phyloP scores from a whole-genome alignment of 2,329 filamentous ascomycete genomes.

The Metarhizium guizhouense region DNA sequence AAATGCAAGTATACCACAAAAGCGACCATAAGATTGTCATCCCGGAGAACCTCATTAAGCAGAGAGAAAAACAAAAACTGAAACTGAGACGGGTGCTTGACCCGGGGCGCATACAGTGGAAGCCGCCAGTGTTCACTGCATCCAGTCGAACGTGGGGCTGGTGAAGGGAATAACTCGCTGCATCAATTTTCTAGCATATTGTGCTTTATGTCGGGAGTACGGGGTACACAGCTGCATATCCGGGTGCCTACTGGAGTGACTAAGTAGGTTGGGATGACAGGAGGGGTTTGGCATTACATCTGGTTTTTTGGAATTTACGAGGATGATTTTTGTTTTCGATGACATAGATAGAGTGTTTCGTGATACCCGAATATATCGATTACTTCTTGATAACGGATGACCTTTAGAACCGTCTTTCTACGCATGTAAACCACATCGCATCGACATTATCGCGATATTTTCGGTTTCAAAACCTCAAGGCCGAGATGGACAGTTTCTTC shows the following conservation, averaged over 20 bases:
- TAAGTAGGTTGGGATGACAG: not conserved
- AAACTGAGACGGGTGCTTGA: constrained; percentile 75
- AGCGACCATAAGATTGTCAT: constrained; percentile 95
- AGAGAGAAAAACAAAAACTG: constrained; percentile 68
- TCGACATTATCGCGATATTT: too few species aligned
- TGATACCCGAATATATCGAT: not conserved
- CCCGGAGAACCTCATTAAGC: constrained; percentile 71
- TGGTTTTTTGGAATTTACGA: not conserved
- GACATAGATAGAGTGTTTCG: too few species aligned
- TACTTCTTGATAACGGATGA: not conserved
- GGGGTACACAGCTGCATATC: constrained; percentile 3
- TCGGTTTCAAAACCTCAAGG: too few species aligned
- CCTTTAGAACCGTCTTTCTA: too few species aligned
- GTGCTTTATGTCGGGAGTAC: not conserved
- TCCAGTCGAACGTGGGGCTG: constrained; percentile 91
- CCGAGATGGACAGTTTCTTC: too few species aligned
- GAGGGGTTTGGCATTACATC: not conserved
- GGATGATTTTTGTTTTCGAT: not conserved
- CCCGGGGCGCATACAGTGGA: constrained; percentile 77
- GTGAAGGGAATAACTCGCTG: constrained; percentile 36
- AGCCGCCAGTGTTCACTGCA: constrained; percentile 88
- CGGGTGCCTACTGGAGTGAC: not conserved
- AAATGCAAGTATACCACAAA: constrained; percentile 93
- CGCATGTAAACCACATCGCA: too few species aligned
- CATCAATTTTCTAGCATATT: not conserved